Evolutionary conservation across 164 flowering plant species (phyloP).

Genomic region (Amborella trichopoda): DNA sequence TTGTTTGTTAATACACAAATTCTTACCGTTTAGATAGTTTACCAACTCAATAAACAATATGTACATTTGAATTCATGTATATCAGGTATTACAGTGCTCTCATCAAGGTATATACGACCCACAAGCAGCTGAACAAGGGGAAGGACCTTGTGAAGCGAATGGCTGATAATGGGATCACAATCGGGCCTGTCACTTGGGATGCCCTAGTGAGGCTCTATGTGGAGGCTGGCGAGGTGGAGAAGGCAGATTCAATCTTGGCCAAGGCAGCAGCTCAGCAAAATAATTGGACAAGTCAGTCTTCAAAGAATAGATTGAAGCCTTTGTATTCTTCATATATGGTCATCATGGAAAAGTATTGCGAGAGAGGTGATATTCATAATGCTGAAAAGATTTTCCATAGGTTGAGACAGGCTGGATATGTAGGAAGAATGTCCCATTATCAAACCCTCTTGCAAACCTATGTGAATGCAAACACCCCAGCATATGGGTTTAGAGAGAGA

Average conservation of each 20-base stretch:
- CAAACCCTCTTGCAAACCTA: conserved; percentile 45
- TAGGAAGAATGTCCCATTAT: conserved; percentile 29
- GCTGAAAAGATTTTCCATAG: conserved; percentile 59
- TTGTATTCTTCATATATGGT: conserved; percentile 32
- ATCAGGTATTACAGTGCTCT: conserved; percentile 32
- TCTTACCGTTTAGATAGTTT: too few relatives aligned
- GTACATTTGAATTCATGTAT: too few relatives aligned
- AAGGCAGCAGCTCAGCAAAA: conserved; percentile 37
- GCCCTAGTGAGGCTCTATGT: conserved; percentile 61
- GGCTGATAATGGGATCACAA: conserved; percentile 34
- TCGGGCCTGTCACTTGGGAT: conserved; percentile 72
- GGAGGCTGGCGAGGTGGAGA: conserved; percentile 75
- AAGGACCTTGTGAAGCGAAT: conserved; percentile 58
- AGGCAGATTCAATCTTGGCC: conserved; percentile 61
- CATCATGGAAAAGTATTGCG: conserved; percentile 56
- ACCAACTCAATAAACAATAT: too few relatives aligned
- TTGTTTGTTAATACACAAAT: too few relatives aligned
- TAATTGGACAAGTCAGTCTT: neutral
- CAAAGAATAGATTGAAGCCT: conserved; percentile 25
- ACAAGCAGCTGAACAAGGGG: conserved; percentile 58
- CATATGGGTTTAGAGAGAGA: conserved; percentile 75
- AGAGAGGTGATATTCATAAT: conserved; percentile 70
- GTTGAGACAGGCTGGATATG: conserved; percentile 52
- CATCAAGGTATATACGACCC: conserved; percentile 45
- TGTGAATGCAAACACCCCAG: conserved; percentile 54